Evolutionary conservation across 2,329 filamentous ascomycete species (phyloP).

Genomic region (Penicillium sp.): DNA sequence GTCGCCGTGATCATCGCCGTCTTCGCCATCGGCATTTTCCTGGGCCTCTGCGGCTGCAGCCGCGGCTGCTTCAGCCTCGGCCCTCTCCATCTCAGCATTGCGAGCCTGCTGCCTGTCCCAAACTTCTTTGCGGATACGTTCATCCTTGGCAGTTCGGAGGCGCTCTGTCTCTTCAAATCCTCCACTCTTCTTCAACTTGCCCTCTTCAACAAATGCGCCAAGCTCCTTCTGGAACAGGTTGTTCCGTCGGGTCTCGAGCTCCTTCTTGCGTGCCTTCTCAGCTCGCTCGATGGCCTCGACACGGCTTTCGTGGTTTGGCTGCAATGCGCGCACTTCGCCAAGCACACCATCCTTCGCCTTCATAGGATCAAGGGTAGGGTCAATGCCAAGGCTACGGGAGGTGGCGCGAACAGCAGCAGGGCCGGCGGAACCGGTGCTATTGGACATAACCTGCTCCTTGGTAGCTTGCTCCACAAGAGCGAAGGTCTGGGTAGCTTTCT

Average conservation of each 20-base stretch:
- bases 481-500: constrained; percentile 92
- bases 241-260: constrained; percentile 72
- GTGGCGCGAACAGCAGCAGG: constrained; percentile 47
- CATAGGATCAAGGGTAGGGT: constrained; percentile 66
- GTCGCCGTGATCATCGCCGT: neutral
- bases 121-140: constrained; percentile 77
- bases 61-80: constrained; percentile 30
- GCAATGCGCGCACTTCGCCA: constrained; percentile 87
- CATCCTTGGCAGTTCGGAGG: constrained; percentile 79
- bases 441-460: constrained; percentile 88
- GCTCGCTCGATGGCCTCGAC: constrained; percentile 97
- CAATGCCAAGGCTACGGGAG: constrained; percentile 53
- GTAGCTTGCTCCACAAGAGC: constrained; percentile 94
- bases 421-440: constrained; percentile 45
- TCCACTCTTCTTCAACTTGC: constrained; percentile 92
- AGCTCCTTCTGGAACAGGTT: constrained; percentile 87
- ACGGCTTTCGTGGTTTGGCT: constrained; percentile 90
- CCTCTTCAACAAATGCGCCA: constrained; percentile 79
- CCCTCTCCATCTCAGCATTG: constrained; percentile 51
- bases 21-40: constrained; percentile 9
- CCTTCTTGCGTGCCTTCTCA: constrained; percentile 85
- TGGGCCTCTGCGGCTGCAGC: constrained; percentile 22
- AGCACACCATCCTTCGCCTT: constrained; percentile 89
- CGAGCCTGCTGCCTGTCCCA: constrained; percentile 56
- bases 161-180: constrained; percentile 93